Evolutionary conservation across 306 rosid species (phyloP).

Genomic region (Vicia villosa): DNA sequence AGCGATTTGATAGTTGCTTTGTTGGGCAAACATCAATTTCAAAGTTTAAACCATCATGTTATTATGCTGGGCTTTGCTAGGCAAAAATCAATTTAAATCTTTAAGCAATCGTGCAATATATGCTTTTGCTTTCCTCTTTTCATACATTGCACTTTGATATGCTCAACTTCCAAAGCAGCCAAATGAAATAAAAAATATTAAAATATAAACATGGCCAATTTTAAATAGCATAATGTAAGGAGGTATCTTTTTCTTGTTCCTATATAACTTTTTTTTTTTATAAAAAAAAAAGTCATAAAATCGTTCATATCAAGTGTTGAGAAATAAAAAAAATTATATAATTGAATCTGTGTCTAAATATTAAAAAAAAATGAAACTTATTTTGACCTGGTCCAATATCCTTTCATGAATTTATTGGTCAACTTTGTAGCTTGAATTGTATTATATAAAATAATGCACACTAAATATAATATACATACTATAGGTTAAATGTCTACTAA

Average conservation of each 20-base stretch:
- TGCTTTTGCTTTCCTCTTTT: conserved; percentile 12
- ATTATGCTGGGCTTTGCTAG: conserved; percentile 18
- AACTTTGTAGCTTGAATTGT: neutral
- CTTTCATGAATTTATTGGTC: neutral
- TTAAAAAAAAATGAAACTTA: neutral
- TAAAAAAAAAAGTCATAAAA: too few relatives aligned
- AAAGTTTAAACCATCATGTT: neutral
- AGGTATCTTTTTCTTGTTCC: neutral
- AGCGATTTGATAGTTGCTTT: conserved; percentile 20
- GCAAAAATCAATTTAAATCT: conserved; percentile 10
- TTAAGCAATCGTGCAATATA: conserved; percentile 15
- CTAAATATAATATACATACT: too few relatives aligned
- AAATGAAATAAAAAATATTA: neutral
- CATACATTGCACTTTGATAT: conserved; percentile 6
- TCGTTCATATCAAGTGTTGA: too few relatives aligned
- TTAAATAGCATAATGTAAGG: neutral
- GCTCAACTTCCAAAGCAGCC: conserved; percentile 26
- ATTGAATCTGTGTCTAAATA: too few relatives aligned
- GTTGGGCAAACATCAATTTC: conserved; percentile 13
- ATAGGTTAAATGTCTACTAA: neutral
- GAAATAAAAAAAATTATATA: too few relatives aligned
- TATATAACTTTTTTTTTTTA: too few relatives aligned
- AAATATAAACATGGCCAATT: neutral
- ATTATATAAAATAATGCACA: too few relatives aligned
- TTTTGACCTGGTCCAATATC: neutral